Evolutionary conservation across 129 eudicot genomes (phyloP).

Genomic region (Flaveria linearis): DNA sequence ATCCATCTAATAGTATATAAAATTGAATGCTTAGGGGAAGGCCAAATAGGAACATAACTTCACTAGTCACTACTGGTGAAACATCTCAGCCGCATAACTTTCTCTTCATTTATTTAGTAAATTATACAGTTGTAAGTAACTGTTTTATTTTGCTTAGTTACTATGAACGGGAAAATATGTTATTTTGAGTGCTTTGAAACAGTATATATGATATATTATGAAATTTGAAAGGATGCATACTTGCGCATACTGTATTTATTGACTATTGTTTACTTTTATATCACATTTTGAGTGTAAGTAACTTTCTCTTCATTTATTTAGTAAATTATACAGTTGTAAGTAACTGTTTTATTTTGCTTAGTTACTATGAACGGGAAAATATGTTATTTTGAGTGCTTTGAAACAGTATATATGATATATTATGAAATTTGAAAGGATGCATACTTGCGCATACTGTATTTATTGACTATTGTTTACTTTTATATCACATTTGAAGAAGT

Average conservation of each 20-base stretch:
- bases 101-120: background rate
- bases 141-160: background rate
- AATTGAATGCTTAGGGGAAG: background rate
- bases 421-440: background rate
- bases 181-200: background rate
- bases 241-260: too few species aligned
- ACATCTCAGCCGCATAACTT: background rate
- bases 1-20: background rate
- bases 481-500: background rate
- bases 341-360: constrained; percentile 1
- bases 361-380: background rate
- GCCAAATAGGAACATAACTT: background rate
- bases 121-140: background rate
- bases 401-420: background rate
- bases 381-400: background rate
- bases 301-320: background rate
- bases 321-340: background rate
- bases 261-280: too few species aligned
- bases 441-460: background rate
- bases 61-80: background rate
- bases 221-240: background rate
- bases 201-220: background rate
- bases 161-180: background rate
- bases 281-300: too few species aligned
- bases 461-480: background rate